A percentile compares a stretch with the other conserved stretches of the same genome.
These are phyloP conservation scores for Zopfochytrium polystomum DNA, from an alignment of 371 early-diverging fungal species.

Conservation along the genomic window DNA sequence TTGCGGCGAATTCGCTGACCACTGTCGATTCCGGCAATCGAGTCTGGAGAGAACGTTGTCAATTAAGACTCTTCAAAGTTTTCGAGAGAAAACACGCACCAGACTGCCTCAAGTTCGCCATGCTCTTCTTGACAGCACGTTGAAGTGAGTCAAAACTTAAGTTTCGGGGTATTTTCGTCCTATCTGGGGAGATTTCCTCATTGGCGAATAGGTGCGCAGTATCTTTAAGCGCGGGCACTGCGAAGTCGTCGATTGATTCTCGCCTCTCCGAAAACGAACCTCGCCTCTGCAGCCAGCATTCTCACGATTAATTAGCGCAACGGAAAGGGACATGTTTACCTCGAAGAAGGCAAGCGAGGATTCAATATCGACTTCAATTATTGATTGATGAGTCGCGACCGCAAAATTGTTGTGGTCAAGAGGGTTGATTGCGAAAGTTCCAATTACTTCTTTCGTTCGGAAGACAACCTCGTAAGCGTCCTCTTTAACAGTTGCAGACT, in stretches of 20 bases:
- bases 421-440: constrained; percentile 45
- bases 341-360: constrained; percentile 24
- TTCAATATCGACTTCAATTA: constrained; percentile 46
- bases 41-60: neutral
- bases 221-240: constrained; percentile 7
- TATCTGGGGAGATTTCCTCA: neutral
- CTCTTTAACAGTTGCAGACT: constrained; percentile 12
- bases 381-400: constrained; percentile 39
- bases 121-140: constrained; percentile 36
- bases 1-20: constrained; percentile 28
- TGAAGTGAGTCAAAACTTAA: constrained; percentile 48
- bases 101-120: constrained; percentile 30
- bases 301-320: neutral
- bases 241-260: constrained; percentile 31
- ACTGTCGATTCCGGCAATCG: constrained; percentile 20
- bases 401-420: constrained; percentile 45
- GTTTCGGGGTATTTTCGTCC: constrained; percentile 23
- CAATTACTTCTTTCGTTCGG: constrained; percentile 29
- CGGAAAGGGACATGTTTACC: constrained; percentile 16
- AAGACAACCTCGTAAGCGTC: constrained; percentile 29
- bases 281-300: constrained; percentile 11
- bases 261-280: constrained; percentile 24
- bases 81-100: constrained; percentile 16
- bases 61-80: neutral
- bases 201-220: neutral